Conservation (phyloP, 371 early-diverging fungal species). For the Rhizopus stolonifer region DNA sequence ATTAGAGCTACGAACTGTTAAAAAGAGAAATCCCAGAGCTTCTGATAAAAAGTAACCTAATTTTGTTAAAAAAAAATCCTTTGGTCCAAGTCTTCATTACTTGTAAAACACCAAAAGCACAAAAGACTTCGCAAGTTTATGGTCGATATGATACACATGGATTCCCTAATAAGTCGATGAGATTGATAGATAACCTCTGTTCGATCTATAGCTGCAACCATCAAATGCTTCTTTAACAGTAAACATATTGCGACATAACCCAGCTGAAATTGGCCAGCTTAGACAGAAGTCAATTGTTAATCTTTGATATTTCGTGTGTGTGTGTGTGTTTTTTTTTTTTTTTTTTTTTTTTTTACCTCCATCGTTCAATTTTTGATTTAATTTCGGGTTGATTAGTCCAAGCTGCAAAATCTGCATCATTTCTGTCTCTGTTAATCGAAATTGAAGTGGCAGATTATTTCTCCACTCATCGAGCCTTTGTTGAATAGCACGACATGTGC, state of each 20-base stretch:
- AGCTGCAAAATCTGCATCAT: constrained; percentile 14
- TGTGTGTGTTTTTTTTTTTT: too few relatives aligned
- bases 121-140: constrained; percentile 19
- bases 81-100: constrained; percentile 11
- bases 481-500: constrained; percentile 22
- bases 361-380: constrained; percentile 26
- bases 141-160: constrained; percentile 21
- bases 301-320: too few relatives aligned
- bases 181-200: constrained; percentile 18
- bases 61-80: neutral
- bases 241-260: constrained; percentile 25
- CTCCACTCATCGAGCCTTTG: constrained; percentile 32
- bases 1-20: constrained; percentile 22
- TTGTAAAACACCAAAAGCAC: constrained; percentile 36
- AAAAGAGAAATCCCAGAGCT: constrained; percentile 21
- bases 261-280: constrained; percentile 31
- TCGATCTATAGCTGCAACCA: constrained; percentile 13
- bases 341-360: constrained; percentile 27
- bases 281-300: too few relatives aligned
- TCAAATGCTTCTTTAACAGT: constrained; percentile 25
- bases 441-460: constrained; percentile 19
- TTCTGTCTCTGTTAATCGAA: constrained; percentile 21
- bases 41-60: constrained; percentile 30
- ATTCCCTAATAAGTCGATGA: constrained; percentile 13
- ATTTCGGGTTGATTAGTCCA: constrained; percentile 7